Base-by-base conservation (phyloP, 148 eudicot species). In the Fagopyrum tataricum region DNA sequence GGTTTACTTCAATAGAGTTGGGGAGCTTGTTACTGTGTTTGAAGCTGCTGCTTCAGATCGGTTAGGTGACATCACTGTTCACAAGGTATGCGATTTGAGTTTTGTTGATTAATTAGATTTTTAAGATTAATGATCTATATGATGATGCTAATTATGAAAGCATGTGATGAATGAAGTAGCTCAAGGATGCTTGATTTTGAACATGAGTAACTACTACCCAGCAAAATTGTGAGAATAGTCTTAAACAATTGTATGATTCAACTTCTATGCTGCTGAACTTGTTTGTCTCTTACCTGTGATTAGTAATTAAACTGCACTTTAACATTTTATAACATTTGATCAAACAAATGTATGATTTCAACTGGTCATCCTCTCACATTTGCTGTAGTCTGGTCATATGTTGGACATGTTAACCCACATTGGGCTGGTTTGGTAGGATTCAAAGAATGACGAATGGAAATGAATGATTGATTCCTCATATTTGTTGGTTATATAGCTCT, bases 21-120 rank as follows among this genome's bases (percentile, higher is more conserved):
- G 77, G 66, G 83, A 88, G 41, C 81, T 87, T 75, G 94, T 95
- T 6, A 84, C 88, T 70, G 88, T 90, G 52, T 92, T 90, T 77
- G 96, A 95, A 62, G 99, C 97, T 10, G 99, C 96, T 41, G 88
- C 91, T 4, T 95, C 99, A 66, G 97, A 95, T 87, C 85, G 67
- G 26, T 18, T 74, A 0, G 97, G 99, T 43, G 86, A 86, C 47
- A 90, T 95, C 47, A 95, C 97, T 0, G 87, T 95, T 75, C 97
- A 95, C 72, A 91, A 95, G 96, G 99, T 90, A 77, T 9, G 37
- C 37, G 39, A 21, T 7, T 23, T 67, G 15, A 41, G 2, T 59
- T 37, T 41, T 31, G 20, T 64, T 37, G 43, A 64, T 64, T 3
- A 26, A 13, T 4, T 24, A 26, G 41, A 17, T 10, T 24, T 61